phyloP scores from a whole-genome alignment of 2,329 filamentous ascomycete species.

The Colletotrichum lindemuthianum region DNA sequence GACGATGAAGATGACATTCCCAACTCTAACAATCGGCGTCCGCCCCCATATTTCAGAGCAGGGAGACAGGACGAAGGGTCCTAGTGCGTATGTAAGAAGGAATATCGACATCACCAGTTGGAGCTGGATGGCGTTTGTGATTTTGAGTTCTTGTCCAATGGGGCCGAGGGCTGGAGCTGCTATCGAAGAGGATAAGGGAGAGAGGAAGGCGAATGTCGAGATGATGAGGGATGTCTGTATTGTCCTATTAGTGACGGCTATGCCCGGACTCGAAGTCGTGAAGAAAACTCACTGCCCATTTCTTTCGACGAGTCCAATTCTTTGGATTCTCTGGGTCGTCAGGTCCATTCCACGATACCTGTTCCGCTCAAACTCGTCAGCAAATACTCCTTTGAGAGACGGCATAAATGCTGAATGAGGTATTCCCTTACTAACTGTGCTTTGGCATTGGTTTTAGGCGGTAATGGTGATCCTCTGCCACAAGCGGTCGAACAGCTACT shows the following conservation, averaged over 20 bases:
- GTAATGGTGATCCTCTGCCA: neutral
- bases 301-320: conserved; percentile 56
- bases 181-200: conserved; percentile 61
- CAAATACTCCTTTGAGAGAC: neutral
- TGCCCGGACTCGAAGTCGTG: too few species aligned
- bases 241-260: neutral
- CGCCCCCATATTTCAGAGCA: conserved; percentile 54
- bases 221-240: conserved; percentile 52
- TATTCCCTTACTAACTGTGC: too few species aligned
- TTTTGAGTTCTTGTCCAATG: conserved; percentile 53
- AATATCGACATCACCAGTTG: conserved; percentile 59
- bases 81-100: conserved; percentile 57
- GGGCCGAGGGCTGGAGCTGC: conserved; percentile 44
- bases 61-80: conserved; percentile 54
- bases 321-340: conserved; percentile 42
- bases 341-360: conserved; percentile 48
- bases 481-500: neutral
- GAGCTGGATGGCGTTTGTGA: conserved; percentile 49
- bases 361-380: neutral
- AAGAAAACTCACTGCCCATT: conserved; percentile 49
- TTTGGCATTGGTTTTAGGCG: neutral
- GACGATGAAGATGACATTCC: conserved; percentile 46
- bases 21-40: conserved; percentile 48
- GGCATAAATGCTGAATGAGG: neutral
- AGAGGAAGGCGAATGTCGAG: conserved; percentile 62